Evolutionary conservation across 345 rosid genomes (phyloP).

Genomic region (Eucalyptus regnans): DNA sequence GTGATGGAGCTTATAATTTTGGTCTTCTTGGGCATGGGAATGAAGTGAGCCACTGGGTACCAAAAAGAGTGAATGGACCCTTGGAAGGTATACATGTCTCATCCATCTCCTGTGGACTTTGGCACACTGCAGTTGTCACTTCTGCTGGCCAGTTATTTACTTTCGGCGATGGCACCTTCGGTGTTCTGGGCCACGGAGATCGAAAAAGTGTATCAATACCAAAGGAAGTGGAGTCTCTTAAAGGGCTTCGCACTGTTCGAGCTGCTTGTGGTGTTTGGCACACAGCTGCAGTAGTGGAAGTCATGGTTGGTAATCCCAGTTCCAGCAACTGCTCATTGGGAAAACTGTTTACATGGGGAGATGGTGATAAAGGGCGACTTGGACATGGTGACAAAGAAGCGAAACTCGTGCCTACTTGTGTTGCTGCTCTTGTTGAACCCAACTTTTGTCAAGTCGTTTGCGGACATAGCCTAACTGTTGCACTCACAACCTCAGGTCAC

Average conservation of each 20-base stretch:
- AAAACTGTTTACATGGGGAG: slow-evolving; percentile 98
- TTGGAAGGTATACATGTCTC: slow-evolving; percentile 76
- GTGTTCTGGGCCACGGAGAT: slow-evolving; percentile 76
- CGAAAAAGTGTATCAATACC: slow-evolving; percentile 48
- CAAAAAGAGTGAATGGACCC: slow-evolving; percentile 66
- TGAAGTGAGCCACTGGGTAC: slow-evolving; percentile 71
- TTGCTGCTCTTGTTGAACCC: slow-evolving; percentile 93
- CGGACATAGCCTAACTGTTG: slow-evolving; percentile 90
- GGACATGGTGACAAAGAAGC: slow-evolving; percentile 97
- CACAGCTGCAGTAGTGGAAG: slow-evolving; percentile 93
- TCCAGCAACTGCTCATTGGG: slow-evolving; percentile 92
- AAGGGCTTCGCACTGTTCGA: slow-evolving; percentile 68
- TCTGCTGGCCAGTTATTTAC: slow-evolving; percentile 72
- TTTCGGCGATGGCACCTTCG: slow-evolving; percentile 77
- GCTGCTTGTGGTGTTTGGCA: slow-evolving; percentile 90
- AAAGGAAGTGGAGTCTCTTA: slow-evolving; percentile 71
- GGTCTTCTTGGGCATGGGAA: slow-evolving; percentile 84
- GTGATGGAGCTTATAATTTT: slow-evolving; percentile 60
- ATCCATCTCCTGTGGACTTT: slow-evolving; percentile 69
- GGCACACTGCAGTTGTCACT: slow-evolving; percentile 81
- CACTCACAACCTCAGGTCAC: slow-evolving; percentile 78
- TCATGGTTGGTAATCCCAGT: slow-evolving; percentile 89
- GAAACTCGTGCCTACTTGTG: slow-evolving; percentile 88
- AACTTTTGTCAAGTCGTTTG: slow-evolving; percentile 92
- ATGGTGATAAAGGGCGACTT: slow-evolving; percentile 94